A percentile compares a stretch with the other conserved stretches of the same genome.
These are phyloP conservation scores for Corniculantispora saksenae DNA, from an alignment of 2,329 filamentous ascomycete genomes.

Conservation along the genomic window DNA sequence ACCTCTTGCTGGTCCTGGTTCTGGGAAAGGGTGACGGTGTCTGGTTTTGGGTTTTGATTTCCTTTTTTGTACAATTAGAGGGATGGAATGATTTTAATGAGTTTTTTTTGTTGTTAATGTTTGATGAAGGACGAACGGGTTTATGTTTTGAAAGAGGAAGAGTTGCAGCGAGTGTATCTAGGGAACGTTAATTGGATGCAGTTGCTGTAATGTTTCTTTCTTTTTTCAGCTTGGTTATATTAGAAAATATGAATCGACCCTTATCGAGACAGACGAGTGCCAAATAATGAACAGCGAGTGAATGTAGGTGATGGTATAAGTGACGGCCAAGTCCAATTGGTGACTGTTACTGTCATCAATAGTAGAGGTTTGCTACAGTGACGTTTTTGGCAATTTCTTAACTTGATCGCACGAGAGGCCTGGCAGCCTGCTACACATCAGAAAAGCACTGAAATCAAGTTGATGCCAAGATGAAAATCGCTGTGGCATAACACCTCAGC, in stretches of 20 bases:
- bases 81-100: conserved; percentile 16
- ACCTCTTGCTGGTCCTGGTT: conserved; percentile 7
- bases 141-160: conserved; percentile 21
- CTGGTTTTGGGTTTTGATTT: conserved; percentile 6
- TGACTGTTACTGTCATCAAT: no score
- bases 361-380: no score
- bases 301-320: background rate
- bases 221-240: conserved; percentile 20
- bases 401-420: no score
- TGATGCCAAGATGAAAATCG: no score
- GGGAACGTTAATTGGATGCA: background rate
- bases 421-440: no score
- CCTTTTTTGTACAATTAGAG: conserved; percentile 25
- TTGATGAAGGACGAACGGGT: conserved; percentile 24
- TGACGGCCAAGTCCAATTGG: background rate
- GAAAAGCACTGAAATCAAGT: no score
- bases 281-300: no score
- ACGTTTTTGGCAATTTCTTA: no score
- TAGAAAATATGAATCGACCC: conserved; percentile 27
- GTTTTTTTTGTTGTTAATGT: conserved; percentile 21
- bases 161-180: background rate
- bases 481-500: no score
- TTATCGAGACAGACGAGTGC: conserved; percentile 11
- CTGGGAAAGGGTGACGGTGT: conserved; percentile 9
- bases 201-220: background rate